Base-by-base conservation (phyloP, 2,329 filamentous ascomycete species). In the Samsoniella hepiali region DNA sequence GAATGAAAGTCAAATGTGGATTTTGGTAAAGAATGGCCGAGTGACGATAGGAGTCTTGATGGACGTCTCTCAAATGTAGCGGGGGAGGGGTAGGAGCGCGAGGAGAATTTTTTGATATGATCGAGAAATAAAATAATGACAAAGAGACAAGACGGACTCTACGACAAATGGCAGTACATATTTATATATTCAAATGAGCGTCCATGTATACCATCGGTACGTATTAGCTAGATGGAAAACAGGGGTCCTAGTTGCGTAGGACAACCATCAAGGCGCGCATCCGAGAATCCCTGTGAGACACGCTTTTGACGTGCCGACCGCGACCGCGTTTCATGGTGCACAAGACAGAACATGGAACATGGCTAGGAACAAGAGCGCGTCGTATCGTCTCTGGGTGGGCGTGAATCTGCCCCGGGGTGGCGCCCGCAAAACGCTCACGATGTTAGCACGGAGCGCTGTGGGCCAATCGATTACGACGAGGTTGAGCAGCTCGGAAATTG, bases 401-500 rank as follows among this genome's bases (percentile, higher is more conserved):
- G 58, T 62, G 58, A 62, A 55, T 55, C 31, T 31, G n/a, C 17
- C 49, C 29, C 31, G 15, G 11, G 22, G 40, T 40, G 32, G 50
- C 29, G 40, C 29, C 50, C 3, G 49, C 58, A 29, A 40, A 55
- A 45, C n/a, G 31, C 40, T 54, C 58, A 62, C 58, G 58, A 50
- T 32, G 22, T 45, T n/a, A 42, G 5, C 31, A 31, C 60, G 64
- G 64, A 55, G 54, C 62, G 53, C 54, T 60, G 58, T 62, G 62
- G 40, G 64, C 64, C 64, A 65, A 65, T 65, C 62, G 53, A 42
- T 58, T 53, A 55, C 45, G 27, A 22, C 45, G 45, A 50, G 53
- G 58, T 49, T 57, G 58, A 50, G 58, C 58, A 47, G 31, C 32
- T 34, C 29, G 50, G 50, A 55, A 62, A 55, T 62, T 54, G 58